Evolutionary conservation across 1,284 basidiomycete species (phyloP).

Genomic region (Ustilago cynodontis): DNA sequence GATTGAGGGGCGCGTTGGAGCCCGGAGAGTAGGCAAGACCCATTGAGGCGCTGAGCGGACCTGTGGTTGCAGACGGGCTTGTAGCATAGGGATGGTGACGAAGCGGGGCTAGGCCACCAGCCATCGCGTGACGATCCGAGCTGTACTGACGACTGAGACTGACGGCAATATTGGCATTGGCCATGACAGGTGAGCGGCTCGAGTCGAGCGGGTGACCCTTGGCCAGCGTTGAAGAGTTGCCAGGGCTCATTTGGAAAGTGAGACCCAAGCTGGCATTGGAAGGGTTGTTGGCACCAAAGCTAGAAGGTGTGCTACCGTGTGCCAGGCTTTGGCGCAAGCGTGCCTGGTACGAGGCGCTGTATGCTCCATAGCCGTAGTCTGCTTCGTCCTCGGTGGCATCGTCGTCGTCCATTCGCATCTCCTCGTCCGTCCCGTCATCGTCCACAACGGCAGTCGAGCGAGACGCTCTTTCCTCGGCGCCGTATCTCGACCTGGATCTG

Average conservation of each 20-base stretch:
- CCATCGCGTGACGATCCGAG: constrained; percentile 46
- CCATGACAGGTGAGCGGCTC: constrained; percentile 34
- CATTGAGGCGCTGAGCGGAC: constrained; percentile 55
- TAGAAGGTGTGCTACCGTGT: constrained; percentile 37
- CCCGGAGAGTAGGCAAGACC: constrained; percentile 58
- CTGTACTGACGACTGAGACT: constrained; percentile 58
- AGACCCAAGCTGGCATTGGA: constrained; percentile 49
- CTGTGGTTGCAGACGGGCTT: constrained; percentile 49
- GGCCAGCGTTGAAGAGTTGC: constrained; percentile 33
- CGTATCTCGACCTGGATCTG: constrained; percentile 34
- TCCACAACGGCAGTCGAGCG: constrained; percentile 34
- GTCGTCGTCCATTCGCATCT: constrained; percentile 62
- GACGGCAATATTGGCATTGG: constrained; percentile 30
- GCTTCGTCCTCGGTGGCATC: constrained; percentile 64
- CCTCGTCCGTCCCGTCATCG: constrained; percentile 68
- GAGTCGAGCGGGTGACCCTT: constrained; percentile 46
- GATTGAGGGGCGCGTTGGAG: constrained; percentile 51
- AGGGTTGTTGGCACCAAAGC: constrained; percentile 39
- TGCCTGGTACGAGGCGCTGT: constrained; percentile 42
- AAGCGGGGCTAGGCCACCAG: constrained; percentile 31
- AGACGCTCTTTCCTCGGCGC: constrained; percentile 15
- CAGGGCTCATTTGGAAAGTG: constrained; percentile 56
- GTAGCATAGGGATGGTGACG: constrained; percentile 60
- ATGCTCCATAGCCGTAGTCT: constrained; percentile 36
- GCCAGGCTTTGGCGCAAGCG: constrained; percentile 28